Evolutionary conservation across 1,139 yeast genomes (phyloP).

Genomic region (Zygoascus meyerae): DNA sequence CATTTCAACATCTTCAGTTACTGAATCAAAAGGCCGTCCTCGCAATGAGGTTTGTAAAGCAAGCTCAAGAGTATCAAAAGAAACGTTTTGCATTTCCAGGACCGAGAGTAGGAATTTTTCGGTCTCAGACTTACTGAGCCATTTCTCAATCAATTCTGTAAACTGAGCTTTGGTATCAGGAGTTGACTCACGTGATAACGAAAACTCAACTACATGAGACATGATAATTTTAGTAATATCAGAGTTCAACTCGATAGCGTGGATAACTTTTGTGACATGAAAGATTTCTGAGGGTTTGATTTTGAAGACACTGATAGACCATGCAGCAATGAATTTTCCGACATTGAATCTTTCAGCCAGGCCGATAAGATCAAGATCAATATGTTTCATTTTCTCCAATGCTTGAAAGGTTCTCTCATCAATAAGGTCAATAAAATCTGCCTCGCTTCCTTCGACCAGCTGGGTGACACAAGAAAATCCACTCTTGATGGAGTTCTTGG

Average conservation of each 20-base stretch:
- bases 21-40: conserved; percentile 12
- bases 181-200: neutral
- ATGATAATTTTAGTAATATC: neutral
- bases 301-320: conserved; percentile 25
- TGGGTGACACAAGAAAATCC: conserved; percentile 39
- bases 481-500: conserved; percentile 31
- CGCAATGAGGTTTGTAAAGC: conserved; percentile 55
- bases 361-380: conserved; percentile 23
- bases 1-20: conserved; percentile 19
- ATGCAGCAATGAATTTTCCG: conserved; percentile 28
- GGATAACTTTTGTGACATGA: neutral
- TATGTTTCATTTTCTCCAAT: conserved; percentile 21
- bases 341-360: conserved; percentile 29
- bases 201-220: neutral
- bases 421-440: conserved; percentile 8
- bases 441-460: conserved; percentile 23
- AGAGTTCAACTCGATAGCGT: conserved; percentile 5
- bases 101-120: conserved; percentile 39
- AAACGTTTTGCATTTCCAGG: conserved; percentile 38
- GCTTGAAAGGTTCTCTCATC: conserved; percentile 21
- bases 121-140: conserved; percentile 37
- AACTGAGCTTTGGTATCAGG: conserved; percentile 14
- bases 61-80: conserved; percentile 59
- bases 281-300: conserved; percentile 22
- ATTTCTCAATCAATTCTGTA: conserved; percentile 21